Base-by-base conservation (phyloP, 805 yeast species). In the Kodamaea restingae region DNA sequence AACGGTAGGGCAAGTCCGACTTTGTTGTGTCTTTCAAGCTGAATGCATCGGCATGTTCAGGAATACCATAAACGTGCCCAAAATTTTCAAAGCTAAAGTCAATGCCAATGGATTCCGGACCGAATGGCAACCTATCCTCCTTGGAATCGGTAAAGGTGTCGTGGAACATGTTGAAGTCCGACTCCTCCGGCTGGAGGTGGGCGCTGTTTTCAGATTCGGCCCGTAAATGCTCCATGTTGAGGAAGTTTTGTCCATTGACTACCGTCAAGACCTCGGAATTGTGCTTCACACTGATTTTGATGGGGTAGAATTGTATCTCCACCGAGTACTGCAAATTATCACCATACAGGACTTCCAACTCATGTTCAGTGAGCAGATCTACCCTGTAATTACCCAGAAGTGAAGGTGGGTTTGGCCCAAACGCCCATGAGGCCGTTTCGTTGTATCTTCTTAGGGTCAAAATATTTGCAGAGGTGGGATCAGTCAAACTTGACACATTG, bases 41-140 rank as follows among this genome's bases (percentile, higher is more conserved):
- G 35, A 93, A 62, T 1, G 83, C 67, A 49, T 87, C 95, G 0
- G 98, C 91, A 54, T 93, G 98, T 60, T 93, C 98, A 0, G 98
- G 98, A 32, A 93, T 84, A n/a, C 99, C 99, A 58, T 77, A 93
- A 1, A 87, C 84, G 51, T 82, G 72, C 4, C 67, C 56, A 48
- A 71, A 81, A 1, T 78, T 80, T 2, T 61, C 54, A 47, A 93
- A 81, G 0, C 77, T 62, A 43, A 88, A 73, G 57, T 93, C 99
- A 20, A 85, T 47, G 0, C 83, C 96, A 18, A 93, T 71, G 0
- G 96, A 78, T 59, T 93, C 98, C 0, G 98, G 98, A 0, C 95
- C 95, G 28, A 84, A 62, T 6, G 88, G 87, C 9, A 84, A 47
- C 3, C 70, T 62, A 56, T 93, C 98, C 3, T 51, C 59, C 25